These are phyloP conservation scores for Venustampulla echinocandica DNA, from an alignment of 495 filamentous ascomycete species.

Conservation along the genomic window DNA sequence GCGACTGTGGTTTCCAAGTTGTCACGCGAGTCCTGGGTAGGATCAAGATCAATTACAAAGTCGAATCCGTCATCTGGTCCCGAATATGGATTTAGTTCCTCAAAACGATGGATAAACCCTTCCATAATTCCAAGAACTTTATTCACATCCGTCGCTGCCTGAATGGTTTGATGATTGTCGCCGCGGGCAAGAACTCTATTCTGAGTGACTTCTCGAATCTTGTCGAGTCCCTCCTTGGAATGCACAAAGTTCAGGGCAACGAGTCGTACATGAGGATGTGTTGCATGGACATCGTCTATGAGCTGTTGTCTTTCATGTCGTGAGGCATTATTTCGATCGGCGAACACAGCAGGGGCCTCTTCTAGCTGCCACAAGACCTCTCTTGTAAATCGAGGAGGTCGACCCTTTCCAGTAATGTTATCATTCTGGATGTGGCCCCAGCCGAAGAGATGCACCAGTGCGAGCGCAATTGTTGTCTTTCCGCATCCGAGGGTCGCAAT, in stretches of 20 bases:
- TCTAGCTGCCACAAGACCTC: constrained; percentile 53
- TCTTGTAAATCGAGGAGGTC: constrained; percentile 63
- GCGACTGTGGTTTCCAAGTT: constrained; percentile 78
- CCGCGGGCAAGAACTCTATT: constrained; percentile 75
- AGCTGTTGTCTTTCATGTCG: constrained; percentile 79
- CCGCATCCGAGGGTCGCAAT: constrained; percentile 92
- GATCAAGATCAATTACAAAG: constrained; percentile 75
- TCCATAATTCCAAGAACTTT: constrained; percentile 91
- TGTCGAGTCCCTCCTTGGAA: constrained; percentile 49
- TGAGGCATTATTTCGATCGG: constrained; percentile 91
- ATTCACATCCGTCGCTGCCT: constrained; percentile 54
- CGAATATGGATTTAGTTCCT: constrained; percentile 54
- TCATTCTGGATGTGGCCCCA: constrained; percentile 98
- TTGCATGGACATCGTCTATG: constrained; percentile 61
- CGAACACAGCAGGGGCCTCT: constrained; percentile 63
- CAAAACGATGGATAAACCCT: constrained; percentile 80
- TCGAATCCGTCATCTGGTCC: constrained; percentile 73
- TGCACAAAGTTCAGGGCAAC: constrained; percentile 95
- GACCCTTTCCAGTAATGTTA: constrained; percentile 73
- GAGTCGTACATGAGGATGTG: constrained; percentile 53
- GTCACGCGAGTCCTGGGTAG: constrained; percentile 60
- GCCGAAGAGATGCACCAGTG: constrained; percentile 70
- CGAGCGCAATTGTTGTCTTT: constrained; percentile 87
- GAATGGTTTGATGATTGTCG: constrained; percentile 97
- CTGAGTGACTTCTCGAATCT: constrained; percentile 66